Evolutionary conservation across 2,329 filamentous ascomycete genomes (phyloP).

Genomic region (Cordyceps fumosorosea): DNA sequence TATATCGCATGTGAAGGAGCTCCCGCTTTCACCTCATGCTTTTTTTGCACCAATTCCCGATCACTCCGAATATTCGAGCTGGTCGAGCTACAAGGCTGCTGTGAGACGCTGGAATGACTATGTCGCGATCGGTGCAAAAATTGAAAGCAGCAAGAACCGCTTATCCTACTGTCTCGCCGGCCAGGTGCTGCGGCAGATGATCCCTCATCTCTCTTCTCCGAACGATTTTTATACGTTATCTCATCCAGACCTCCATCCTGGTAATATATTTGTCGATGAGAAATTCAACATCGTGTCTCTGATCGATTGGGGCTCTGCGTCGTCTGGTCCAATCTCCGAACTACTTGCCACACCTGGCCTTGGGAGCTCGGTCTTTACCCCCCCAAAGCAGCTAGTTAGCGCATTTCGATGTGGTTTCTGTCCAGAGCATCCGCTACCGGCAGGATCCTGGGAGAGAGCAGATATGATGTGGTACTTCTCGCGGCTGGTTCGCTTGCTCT

Average conservation of each 20-base stretch:
- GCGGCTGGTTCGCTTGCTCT: constrained; percentile 16
- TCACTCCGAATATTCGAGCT: constrained; percentile 17
- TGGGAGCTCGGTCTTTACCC: not conserved
- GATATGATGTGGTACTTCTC: constrained; percentile 16
- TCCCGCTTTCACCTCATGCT: constrained; percentile 20
- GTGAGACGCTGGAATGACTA: constrained; percentile 15
- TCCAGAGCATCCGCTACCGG: not conserved
- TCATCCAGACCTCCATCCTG: constrained; percentile 21
- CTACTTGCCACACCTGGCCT: constrained; percentile 8
- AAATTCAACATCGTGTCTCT: constrained; percentile 20
- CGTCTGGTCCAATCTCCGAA: constrained; percentile 15
- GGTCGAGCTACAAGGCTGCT: constrained; percentile 16
- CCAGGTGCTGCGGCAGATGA: constrained; percentile 21
- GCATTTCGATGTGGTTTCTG: constrained; percentile 14
- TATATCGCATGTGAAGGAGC: constrained; percentile 19
- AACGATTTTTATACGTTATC: constrained; percentile 14
- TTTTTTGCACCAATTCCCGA: constrained; percentile 25
- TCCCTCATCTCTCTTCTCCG: constrained; percentile 15
- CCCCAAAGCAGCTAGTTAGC: not conserved
- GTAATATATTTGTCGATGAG: constrained; percentile 22
- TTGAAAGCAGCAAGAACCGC: constrained; percentile 21
- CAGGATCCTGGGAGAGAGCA: constrained; percentile 12
- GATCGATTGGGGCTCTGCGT: constrained; percentile 21
- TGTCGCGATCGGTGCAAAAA: constrained; percentile 18
- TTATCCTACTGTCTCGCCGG: constrained; percentile 13